Evolutionary conservation across 495 filamentous ascomycete genomes (phyloP).

Genomic region (Penicillium cinerascens): DNA sequence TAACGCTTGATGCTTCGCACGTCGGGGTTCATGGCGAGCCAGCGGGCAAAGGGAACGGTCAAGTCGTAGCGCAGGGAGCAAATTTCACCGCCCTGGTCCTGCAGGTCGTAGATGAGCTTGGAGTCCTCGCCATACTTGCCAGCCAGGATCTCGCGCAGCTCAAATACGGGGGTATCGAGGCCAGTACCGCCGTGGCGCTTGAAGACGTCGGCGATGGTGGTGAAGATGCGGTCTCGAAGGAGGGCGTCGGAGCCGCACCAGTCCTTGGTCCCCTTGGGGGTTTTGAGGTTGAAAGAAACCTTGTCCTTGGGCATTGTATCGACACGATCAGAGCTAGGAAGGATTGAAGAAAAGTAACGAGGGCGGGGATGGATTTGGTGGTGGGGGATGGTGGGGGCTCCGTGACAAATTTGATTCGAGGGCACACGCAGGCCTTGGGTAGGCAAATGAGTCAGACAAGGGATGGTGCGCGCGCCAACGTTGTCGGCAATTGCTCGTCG

Average conservation of each 20-base stretch:
- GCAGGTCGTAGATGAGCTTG: constrained; percentile 85
- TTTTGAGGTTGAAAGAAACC: constrained; percentile 43
- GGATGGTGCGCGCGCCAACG: constrained; percentile 1
- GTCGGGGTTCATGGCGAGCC: constrained; percentile 77
- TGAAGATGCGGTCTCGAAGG: constrained; percentile 70
- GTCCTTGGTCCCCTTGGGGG: constrained; percentile 49
- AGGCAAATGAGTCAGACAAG: constrained; percentile 17
- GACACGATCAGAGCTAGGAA: constrained; percentile 14
- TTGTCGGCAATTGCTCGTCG: constrained; percentile 25
- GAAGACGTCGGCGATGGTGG: constrained; percentile 78
- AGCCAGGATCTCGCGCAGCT: constrained; percentile 72
- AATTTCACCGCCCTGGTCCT: constrained; percentile 81
- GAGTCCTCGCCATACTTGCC: constrained; percentile 92
- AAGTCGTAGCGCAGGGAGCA: constrained; percentile 86
- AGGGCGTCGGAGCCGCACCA: constrained; percentile 34
- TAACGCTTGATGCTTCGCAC: constrained; percentile 79
- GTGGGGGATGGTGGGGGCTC: constrained; percentile 42
- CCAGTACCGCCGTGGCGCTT: constrained; percentile 83
- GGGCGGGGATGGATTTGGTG: constrained; percentile 28
- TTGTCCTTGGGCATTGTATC: constrained; percentile 37
- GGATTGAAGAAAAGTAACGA: constrained; percentile 27
- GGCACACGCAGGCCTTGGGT: constrained; percentile 19
- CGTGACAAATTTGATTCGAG: constrained; percentile 32
- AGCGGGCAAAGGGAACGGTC: constrained; percentile 86
- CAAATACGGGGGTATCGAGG: constrained; percentile 82